These are phyloP conservation scores for Hyaloscypha variabilis DNA, from an alignment of 495 filamentous ascomycete species.

Conservation along the genomic window DNA sequence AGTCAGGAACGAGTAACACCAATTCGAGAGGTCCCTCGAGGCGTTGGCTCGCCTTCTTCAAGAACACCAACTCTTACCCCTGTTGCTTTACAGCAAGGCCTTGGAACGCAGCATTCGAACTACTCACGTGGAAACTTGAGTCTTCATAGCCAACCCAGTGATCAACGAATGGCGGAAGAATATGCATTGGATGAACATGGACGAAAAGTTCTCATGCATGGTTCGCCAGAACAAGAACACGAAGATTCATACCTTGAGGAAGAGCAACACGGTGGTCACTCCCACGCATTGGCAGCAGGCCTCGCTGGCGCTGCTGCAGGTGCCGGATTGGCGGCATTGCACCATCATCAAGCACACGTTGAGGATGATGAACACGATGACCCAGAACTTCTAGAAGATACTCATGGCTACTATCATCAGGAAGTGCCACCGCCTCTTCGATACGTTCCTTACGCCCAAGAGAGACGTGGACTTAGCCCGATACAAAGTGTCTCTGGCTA, in stretches of 20 bases:
- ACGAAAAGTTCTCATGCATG: constrained; percentile 38
- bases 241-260: constrained; percentile 48
- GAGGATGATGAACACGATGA: constrained; percentile 46
- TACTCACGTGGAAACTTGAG: constrained; percentile 57
- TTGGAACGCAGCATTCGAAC: constrained; percentile 55
- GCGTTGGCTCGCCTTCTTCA: constrained; percentile 53
- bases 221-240: constrained; percentile 39
- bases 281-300: constrained; percentile 22
- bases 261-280: constrained; percentile 19
- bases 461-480: constrained; percentile 73
- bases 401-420: constrained; percentile 37
- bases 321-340: constrained; percentile 47
- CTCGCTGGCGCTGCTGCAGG: constrained; percentile 46
- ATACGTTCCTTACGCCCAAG: constrained; percentile 57
- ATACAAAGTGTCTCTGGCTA: constrained; percentile 88
- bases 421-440: constrained; percentile 54
- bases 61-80: constrained; percentile 52
- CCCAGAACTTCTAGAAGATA: constrained; percentile 46
- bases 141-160: constrained; percentile 49
- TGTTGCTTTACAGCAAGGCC: constrained; percentile 47
- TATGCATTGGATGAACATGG: constrained; percentile 50
- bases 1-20: constrained; percentile 51
- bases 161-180: constrained; percentile 47
- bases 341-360: constrained; percentile 40
- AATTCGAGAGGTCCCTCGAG: constrained; percentile 58